A percentile compares a stretch with the other conserved stretches of the same genome.
These are phyloP conservation scores for Cucurbitaria berberidis DNA, from an alignment of 2,329 filamentous ascomycete genomes.

Conservation along the genomic window DNA sequence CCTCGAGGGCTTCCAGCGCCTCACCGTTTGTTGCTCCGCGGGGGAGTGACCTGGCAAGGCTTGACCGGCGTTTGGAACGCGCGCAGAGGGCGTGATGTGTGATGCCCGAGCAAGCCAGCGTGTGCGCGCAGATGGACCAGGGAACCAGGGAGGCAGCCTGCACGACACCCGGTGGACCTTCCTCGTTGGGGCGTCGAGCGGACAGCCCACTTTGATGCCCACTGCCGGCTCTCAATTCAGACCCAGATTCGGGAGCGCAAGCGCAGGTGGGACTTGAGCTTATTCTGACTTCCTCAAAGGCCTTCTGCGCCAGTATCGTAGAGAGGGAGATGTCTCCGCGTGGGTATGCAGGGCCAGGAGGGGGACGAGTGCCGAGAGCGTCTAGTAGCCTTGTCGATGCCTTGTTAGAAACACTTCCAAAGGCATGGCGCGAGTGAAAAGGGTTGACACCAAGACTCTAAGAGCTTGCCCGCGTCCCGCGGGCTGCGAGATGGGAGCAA, in stretches of 20 bases:
- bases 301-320: not conserved
- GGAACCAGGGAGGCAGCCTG: too few relatives aligned
- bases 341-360: not conserved
- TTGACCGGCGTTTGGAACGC: slow-evolving; percentile 24
- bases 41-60: slow-evolving; percentile 2
- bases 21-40: slow-evolving; percentile 8
- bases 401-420: slow-evolving; percentile 1
- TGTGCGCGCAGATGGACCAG: too few relatives aligned
- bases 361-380: not conserved
- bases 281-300: slow-evolving; percentile 34
- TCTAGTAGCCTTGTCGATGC: slow-evolving; percentile 5
- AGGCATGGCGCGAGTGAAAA: slow-evolving; percentile 1
- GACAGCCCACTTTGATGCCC: slow-evolving; percentile 31
- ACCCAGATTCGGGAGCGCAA: slow-evolving; percentile 34
- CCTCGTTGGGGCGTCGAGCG: slow-evolving; percentile 26
- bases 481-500: too few relatives aligned
- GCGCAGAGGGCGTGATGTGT: slow-evolving; percentile 15
- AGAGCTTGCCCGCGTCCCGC: slow-evolving; percentile 1
- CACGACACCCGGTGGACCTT: slow-evolving; percentile 37
- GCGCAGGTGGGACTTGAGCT: slow-evolving; percentile 42
- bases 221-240: slow-evolving; percentile 26
- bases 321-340: not conserved
- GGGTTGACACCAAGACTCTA: not conserved
- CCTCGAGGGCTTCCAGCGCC: slow-evolving; percentile 8
- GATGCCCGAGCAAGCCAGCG: too few relatives aligned